Base-by-base conservation (phyloP, 202 grass and related monocot species). In the Panicum hallii region DNA sequence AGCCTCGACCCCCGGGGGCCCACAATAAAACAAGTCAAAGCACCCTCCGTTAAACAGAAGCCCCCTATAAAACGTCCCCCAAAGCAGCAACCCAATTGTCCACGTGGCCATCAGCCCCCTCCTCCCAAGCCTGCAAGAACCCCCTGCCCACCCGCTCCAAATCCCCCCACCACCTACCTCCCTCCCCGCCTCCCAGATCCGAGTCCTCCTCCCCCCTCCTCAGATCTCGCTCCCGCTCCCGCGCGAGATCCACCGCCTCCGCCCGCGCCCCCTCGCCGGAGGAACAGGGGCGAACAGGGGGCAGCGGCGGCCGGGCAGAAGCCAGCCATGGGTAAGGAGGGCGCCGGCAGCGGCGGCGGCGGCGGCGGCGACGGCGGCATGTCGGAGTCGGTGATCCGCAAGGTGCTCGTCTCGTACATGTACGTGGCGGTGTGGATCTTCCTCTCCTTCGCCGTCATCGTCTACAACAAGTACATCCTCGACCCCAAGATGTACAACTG, bases 401-500 rank as follows among this genome's bases (percentile, higher is more conserved):
- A 94, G 85, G 90, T 97, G 64, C 86, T 97, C 23, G 61, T 97
- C 43, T 97, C 94, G 10, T 97, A 97, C 84, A 87, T 86, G 81
- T 97, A 97, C 68, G 90, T 94, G 16, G 90, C 92, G 70, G 89
- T 97, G 76, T 97, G 94, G 94, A 97, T 97, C 94, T 93, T 93
- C 90, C 94, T 97, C 82, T 94, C 89, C 87, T 97, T 97, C 87
- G 30, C 90, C 3, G 94, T 97, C 42, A 97, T 97, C 79, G 88
- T 97, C 90, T 97, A 93, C 94, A 97, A 97, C 88, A 97, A 94
- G 86, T 97, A 94, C 85, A 94, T 97, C 90, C 90, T 94, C 28
- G 94, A 97, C 74, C 91, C 94, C 63, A 97, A 90, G 88, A 97
- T 97, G 94, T 97, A 97, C 86, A 93, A 90, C 74, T 97, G 91